Percentiles rank a stretch among this genome's conserved stretches.
phyloP scores from a whole-genome alignment of 129 eudicot genomes.

The Silybum marianum region DNA sequence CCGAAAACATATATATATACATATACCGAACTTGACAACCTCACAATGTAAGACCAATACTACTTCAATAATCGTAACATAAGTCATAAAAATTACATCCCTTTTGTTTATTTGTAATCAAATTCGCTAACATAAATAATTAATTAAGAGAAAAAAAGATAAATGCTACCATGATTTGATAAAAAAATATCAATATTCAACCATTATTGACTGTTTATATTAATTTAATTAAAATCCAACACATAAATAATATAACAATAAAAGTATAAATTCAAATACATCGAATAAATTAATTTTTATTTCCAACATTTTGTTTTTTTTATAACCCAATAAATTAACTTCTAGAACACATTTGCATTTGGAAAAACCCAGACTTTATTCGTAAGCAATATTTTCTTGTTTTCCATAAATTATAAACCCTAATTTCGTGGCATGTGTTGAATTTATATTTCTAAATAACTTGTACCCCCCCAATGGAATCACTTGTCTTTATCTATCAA shows the following conservation, averaged over 20 bases:
- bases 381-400: constrained; percentile 15
- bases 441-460: background rate
- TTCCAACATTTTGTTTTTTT: background rate
- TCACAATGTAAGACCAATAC: background rate
- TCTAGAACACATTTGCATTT: constrained; percentile 10
- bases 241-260: background rate
- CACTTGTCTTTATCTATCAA: constrained; percentile 33
- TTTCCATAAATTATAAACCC: constrained; percentile 15
- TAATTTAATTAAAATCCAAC: background rate
- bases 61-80: background rate
- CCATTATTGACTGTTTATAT: background rate
- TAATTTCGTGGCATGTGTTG: constrained; percentile 35
- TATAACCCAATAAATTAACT: background rate
- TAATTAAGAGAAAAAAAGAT: too few species aligned
- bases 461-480: constrained; percentile 20
- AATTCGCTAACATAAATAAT: too few species aligned
- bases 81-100: background rate
- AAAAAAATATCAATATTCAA: too few species aligned
- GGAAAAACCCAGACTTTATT: constrained; percentile 5
- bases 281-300: background rate
- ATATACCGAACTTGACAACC: background rate
- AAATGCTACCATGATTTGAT: background rate
- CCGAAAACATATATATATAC: too few species aligned
- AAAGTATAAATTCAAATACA: background rate
- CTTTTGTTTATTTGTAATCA: background rate